Base-by-base conservation (phyloP, 2,329 filamentous ascomycete species). In the Fusarium papillatum region DNA sequence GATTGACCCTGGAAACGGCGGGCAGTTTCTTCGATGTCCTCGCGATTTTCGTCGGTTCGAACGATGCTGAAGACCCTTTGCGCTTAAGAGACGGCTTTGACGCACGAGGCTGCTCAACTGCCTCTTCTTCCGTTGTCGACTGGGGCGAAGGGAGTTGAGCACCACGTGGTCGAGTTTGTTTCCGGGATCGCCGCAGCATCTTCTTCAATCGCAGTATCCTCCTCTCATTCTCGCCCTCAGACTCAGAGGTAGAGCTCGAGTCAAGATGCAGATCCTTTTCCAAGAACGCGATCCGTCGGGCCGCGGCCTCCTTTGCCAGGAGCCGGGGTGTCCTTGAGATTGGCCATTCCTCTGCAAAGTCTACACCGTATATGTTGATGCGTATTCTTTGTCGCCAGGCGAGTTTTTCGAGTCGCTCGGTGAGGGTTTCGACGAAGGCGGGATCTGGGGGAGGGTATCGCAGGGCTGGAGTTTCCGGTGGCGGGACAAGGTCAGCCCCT, bases 251-350 rank as follows among this genome's bases (percentile, higher is more conserved):
- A n/a, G 50, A 57, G 19, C 19, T 31, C 2, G 50, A 57, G 13
- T 57, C 29, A 11, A 57, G 50, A 57, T 57, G 50, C 29, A 57
- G 7, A n/a, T 57, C 50, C 50, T 57, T 57, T 34, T 57, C 29
- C 50, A 57, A 34, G 50, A 57, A 57, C n/a, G 26, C 50, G 31
- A 57, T 22, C 50, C 29, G 29, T 31, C 29, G 50, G 16, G 50
- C 50, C 29, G 41, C 43, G 4, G 62, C 62, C 17, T 64, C 62
- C 9, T 53, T 19, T 9, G 62, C 62, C 5, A 64, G 43, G 19
- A 50, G 29, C 34, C 62, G 41, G 19, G 62, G 62, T 19, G 62
- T 64, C 41, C 26, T 34, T 11, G 62, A 64, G 31, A 64, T 64
- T 3, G 62, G 62, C 59, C 59, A 62, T 39, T 62, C 36, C 36